Evolutionary conservation across 2,329 filamentous ascomycete species (phyloP).

Genomic region (Dactylellina leptospora): DNA sequence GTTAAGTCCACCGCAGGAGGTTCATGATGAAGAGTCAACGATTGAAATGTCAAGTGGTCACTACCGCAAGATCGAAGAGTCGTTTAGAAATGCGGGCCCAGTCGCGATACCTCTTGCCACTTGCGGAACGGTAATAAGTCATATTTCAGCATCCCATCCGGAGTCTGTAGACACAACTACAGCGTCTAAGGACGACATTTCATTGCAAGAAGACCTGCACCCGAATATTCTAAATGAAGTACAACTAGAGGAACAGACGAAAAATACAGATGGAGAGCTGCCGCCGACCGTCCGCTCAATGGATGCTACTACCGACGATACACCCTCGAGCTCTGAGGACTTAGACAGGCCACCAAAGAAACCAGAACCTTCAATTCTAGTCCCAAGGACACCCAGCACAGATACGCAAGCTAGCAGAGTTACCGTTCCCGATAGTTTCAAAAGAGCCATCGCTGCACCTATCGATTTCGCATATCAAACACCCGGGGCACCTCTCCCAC

Average conservation of each 20-base stretch:
- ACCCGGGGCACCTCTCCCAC: constrained; percentile 23
- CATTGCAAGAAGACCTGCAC: not conserved
- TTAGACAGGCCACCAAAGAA: not conserved
- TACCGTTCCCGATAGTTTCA: constrained; percentile 42
- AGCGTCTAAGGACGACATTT: not conserved
- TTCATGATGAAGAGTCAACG: constrained; percentile 36
- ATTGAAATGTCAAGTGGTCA: constrained; percentile 37
- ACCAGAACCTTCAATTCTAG: not conserved
- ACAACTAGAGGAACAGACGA: not conserved
- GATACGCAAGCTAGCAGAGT: constrained; percentile 35
- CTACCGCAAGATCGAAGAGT: constrained; percentile 38
- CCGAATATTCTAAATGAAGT: not conserved
- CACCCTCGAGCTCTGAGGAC: constrained; percentile 2
- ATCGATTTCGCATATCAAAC: constrained; percentile 18
- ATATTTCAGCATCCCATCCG: constrained; percentile 33
- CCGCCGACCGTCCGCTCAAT: not conserved
- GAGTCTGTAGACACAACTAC: not conserved
- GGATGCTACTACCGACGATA: not conserved
- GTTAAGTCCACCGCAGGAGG: constrained; percentile 37
- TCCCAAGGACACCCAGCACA: constrained; percentile 20
- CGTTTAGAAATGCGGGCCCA: constrained; percentile 14
- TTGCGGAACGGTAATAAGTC: constrained; percentile 17
- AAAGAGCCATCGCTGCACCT: constrained; percentile 33
- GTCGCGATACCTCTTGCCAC: constrained; percentile 25
- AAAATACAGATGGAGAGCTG: not conserved